Percentiles rank a stretch among this genome's conserved stretches.
Evolutionary conservation across 768 basidiomycete genomes (phyloP).

Genomic region (Amanita rimosa): DNA sequence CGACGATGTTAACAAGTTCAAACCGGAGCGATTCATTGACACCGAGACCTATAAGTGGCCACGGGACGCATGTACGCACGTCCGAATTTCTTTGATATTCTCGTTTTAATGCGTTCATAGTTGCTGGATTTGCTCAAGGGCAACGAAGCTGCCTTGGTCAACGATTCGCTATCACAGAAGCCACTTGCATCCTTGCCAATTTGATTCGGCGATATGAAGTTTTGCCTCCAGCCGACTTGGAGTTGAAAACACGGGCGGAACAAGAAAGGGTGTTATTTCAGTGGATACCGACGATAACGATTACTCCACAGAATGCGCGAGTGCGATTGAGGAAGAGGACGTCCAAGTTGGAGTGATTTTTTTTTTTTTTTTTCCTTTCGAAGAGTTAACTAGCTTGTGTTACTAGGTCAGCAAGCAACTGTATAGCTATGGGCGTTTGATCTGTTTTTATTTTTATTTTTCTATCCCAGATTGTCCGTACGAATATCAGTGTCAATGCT

Average conservation of each 20-base stretch:
- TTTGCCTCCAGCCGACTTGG: constrained; percentile 22
- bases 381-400: too few relatives aligned
- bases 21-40: constrained; percentile 39
- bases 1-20: constrained; percentile 30
- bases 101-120: constrained; percentile 7
- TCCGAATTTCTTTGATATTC: not conserved
- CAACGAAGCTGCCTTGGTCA: constrained; percentile 38
- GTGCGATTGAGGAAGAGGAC: constrained; percentile 9
- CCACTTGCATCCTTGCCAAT: constrained; percentile 29
- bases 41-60: constrained; percentile 39
- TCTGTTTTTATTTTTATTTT: too few relatives aligned
- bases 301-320: constrained; percentile 21
- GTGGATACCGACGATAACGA: constrained; percentile 26
- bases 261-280: constrained; percentile 21
- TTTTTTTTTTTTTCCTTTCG: too few relatives aligned
- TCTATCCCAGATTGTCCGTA: too few relatives aligned
- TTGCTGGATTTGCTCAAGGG: constrained; percentile 33
- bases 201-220: constrained; percentile 31
- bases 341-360: too few relatives aligned
- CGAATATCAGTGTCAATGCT: too few relatives aligned
- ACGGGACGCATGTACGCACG: constrained; percentile 34
- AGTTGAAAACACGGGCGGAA: constrained; percentile 17
- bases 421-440: too few relatives aligned
- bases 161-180: constrained; percentile 33
- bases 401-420: too few relatives aligned